Percentiles rank a stretch among this genome's conserved stretches.
Evolutionary conservation across 352 stramenopile genomes (phyloP).

Genomic region (Thalassiosira mediterranea): DNA sequence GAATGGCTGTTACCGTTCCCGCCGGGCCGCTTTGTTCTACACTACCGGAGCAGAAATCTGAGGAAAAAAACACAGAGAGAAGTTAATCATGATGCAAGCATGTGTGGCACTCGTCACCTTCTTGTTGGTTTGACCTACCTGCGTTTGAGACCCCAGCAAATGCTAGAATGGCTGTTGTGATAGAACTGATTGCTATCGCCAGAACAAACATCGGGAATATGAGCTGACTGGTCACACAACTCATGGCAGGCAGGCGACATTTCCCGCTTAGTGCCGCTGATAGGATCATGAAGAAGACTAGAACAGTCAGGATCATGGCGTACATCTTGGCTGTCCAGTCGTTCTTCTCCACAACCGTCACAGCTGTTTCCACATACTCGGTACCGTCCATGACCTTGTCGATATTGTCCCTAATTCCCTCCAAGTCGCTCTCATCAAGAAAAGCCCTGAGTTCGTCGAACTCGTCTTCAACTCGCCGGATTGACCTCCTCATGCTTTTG

Average conservation of each 20-base stretch:
- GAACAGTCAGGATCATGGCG: constrained; percentile 22
- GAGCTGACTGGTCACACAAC: constrained; percentile 28
- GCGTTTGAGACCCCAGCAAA: constrained; percentile 38
- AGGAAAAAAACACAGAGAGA: constrained; percentile 1
- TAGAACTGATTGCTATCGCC: constrained; percentile 28
- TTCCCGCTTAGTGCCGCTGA: constrained; percentile 22
- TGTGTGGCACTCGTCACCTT: background rate
- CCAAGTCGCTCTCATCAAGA: constrained; percentile 30
- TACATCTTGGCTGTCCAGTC: constrained; percentile 53
- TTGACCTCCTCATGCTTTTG: constrained; percentile 14
- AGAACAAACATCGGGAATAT: constrained; percentile 47
- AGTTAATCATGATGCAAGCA: background rate
- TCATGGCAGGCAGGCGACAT: constrained; percentile 21
- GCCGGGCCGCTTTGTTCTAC: constrained; percentile 28
- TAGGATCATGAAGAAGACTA: constrained; percentile 51
- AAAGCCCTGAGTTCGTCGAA: constrained; percentile 32
- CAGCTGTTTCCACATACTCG: constrained; percentile 16
- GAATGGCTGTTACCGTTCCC: constrained; percentile 36
- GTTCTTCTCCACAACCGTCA: constrained; percentile 36
- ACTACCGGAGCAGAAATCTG: constrained; percentile 48
- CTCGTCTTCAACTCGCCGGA: constrained; percentile 14
- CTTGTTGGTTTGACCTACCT: background rate
- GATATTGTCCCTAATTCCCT: constrained; percentile 32
- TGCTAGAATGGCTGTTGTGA: constrained; percentile 27
- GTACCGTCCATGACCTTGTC: constrained; percentile 30